Evolutionary conservation across 2,329 filamentous ascomycete genomes (phyloP), one percentile per base, ranked within the genome.

Genomic region (Polychaeton citri): DNA sequence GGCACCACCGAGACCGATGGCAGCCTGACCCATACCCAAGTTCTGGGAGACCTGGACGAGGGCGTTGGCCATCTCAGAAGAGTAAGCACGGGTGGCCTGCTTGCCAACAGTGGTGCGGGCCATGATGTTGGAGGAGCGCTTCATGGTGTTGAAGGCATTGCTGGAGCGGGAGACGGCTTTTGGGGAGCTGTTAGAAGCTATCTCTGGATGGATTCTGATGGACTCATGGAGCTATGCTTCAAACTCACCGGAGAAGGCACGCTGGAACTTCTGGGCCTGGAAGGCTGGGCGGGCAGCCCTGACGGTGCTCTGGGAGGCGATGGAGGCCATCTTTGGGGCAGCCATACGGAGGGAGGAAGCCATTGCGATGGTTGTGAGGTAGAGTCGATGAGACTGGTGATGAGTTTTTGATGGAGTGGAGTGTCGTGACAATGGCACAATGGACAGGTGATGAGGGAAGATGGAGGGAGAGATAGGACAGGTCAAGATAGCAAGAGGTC

Each of bases 1-100:
- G 62, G 82, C 81, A 48, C 52, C 54, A 48, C 52, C 53, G 60
- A 92, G 81, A 81, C 84, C 84, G 62, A 92, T 86, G 71, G 84
- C 84, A 60, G 84, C 84, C 55, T 78, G 72, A 68, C 81, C 81
- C 81, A 86, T 86, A 75, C 81, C 81, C 60, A 86, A 65, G 79
- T 86, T 86, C 76, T 85, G 81, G 67, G 81, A 86, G 69, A 84
- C 81, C 74, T 86, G 80, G 64, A 87, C 81, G 72, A 87, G 79
- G 66, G 81, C 81, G 65, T 81, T 73, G 69, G 81, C 81, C 66
- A 87, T 82, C 77, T 87, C 81, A 60, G 81, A 86, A 59, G 79
- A 84, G 79, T 86, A 87, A 63, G 77, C 74, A 61, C 81, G 81
- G 44, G 48, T 54, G 47, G 49, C 50, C 41, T 52, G 51, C 35